Base-by-base conservation (phyloP, 2,329 filamentous ascomycete genomes). In the Nannizziopsis arthrosporioides region DNA sequence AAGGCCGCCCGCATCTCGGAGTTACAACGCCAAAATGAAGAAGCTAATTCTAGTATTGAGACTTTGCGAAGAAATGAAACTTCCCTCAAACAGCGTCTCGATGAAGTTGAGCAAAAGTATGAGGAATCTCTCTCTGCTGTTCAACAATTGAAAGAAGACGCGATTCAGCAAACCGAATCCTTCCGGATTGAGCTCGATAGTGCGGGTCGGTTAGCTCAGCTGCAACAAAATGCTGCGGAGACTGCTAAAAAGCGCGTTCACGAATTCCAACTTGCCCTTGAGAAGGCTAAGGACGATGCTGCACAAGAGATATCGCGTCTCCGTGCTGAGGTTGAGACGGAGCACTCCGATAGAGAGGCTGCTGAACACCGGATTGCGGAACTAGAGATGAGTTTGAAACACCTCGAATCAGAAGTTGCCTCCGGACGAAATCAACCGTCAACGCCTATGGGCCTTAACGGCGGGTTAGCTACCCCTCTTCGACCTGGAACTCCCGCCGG, bases 1-100 rank as follows among this genome's bases (percentile, higher is more conserved):
- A 96, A 95, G 73, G 85, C 85, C 53, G 82, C 87, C 1, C 84
- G 85, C 35, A 86, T 96, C 57, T 78, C 88, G 7, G 85, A 93
- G 59, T 77, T 98, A 22, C 85, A 95, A 65, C 84, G 88, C 46
- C 79, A 84, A 52, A 85, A 90, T 56, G 90, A 96, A 56, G 92
- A 98, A 56, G 80, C 84, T 39, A 81, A 77, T 54, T 82, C 84
- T 15, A 82, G 77, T 30, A 76, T 88, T 45, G 87, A 94, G 48
- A 77, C 83, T 8, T 70, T 94, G 17, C 83, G 84, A 60, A 82
- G 85, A 35, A 85, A 80, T 35, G 89, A 95, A 61, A 80, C 85
- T 51, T 78, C 84, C 22, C 76, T 95, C 31, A 84, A 88, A 56
- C 80, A 82, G 54, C 82, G 88, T 35, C 73, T 96, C 30, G 84